A percentile compares a stretch with the other conserved stretches of the same genome.
Evolutionary conservation across 495 filamentous ascomycete genomes (phyloP).

Genomic region (Neurospora sp.): DNA sequence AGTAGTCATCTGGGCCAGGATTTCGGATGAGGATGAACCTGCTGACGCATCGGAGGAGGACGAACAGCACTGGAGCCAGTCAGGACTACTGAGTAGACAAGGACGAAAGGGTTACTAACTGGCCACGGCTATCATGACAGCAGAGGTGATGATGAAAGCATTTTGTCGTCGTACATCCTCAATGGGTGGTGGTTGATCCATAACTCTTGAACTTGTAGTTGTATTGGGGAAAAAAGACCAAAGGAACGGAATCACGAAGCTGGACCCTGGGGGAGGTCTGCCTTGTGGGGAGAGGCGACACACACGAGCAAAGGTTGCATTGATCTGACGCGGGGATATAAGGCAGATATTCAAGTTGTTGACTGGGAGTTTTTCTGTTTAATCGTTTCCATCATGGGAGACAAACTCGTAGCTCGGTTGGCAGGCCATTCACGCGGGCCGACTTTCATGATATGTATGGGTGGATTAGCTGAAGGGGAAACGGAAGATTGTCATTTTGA

Average conservation of each 20-base stretch:
- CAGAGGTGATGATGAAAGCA: constrained; percentile 7
- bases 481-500: background rate
- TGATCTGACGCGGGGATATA: background rate
- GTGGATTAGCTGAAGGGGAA: background rate
- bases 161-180: constrained; percentile 1
- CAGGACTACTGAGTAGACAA: background rate
- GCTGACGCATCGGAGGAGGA: constrained; percentile 15
- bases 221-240: background rate
- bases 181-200: background rate
- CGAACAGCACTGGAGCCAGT: constrained; percentile 14
- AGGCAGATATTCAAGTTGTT: background rate
- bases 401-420: background rate
- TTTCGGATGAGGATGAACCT: constrained; percentile 23
- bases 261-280: background rate
- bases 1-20: constrained; percentile 23
- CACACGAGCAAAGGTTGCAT: background rate
- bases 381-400: background rate
- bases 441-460: background rate
- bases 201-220: background rate
- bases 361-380: no score
- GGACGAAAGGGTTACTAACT: background rate
- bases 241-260: background rate
- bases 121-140: constrained; percentile 8
- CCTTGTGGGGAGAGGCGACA: background rate
- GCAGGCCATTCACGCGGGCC: background rate